Base-by-base conservation (phyloP, 2,329 filamentous ascomycete species). In the Massarina eburnea region DNA sequence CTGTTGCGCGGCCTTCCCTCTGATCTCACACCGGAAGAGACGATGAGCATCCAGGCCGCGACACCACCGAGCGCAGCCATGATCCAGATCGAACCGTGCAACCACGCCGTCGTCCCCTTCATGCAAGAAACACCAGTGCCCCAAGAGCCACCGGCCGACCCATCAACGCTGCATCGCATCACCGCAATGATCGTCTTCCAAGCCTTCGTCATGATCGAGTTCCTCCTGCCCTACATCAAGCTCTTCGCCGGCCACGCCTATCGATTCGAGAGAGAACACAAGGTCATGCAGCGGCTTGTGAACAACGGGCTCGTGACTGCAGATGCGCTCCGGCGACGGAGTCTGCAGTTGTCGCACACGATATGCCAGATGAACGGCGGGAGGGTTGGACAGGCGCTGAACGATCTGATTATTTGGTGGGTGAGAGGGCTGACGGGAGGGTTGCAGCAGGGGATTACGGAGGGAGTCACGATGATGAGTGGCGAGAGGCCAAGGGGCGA, bases 211-310 rank as follows among this genome's bases (percentile, higher is more conserved):
- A 54, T 85, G 7, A 45, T 82, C 20, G 80, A 84, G 42, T 75
- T 86, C 38, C 50, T 86, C 14, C 64, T 85, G 9, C 84, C 85
- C 1, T 86, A 85, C 57, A 59, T 84, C 24, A 76, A 80, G 51
- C 57, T 78, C 4, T 64, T 86, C 10, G 54, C 84, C 12, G 73
- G 74, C 14, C 68, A 77, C 14, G 73, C 79, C 14, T 84, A 83
- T 51, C 72, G 77, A 39, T 84, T 85, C 51, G 86, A 91, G 62
- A 78, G 83, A 14, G 77, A 82, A 54, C 81, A 89, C 67, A 81
- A 80, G 51, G 74, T 91, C 48, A 83, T 79, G 0, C 79, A 84
- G 58, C 77, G 78, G 19, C 51, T 85, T 1, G 65, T 85, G 15
- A 73, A 74, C 7, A 72, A 73, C 18, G 71, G 80, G 5, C 67